phyloP scores from a whole-genome alignment of 2,329 filamentous ascomycete species.

The Verticillium nonalfalfae region DNA sequence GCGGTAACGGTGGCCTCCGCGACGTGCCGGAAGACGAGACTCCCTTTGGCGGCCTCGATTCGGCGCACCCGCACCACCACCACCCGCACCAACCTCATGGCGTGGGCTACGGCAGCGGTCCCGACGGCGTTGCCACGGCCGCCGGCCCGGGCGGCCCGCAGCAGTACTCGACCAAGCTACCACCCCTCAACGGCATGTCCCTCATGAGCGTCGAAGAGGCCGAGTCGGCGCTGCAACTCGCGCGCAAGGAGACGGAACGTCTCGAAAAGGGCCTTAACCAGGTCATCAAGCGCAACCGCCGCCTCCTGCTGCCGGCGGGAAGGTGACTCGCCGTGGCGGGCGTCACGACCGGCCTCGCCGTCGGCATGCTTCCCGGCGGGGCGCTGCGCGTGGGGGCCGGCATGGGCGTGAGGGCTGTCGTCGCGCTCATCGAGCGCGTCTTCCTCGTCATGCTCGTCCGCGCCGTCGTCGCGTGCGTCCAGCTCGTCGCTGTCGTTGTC shows the following conservation, averaged over 20 bases:
- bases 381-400: not conserved
- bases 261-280: slow-evolving; percentile 56
- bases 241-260: slow-evolving; percentile 54
- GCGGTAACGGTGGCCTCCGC: slow-evolving; percentile 9
- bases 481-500: slow-evolving; percentile 11
- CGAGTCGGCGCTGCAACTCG: slow-evolving; percentile 45
- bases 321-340: not conserved
- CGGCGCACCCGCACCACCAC: slow-evolving; percentile 5
- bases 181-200: slow-evolving; percentile 40
- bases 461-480: slow-evolving; percentile 11
- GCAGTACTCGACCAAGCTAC: slow-evolving; percentile 6
- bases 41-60: slow-evolving; percentile 11
- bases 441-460: slow-evolving; percentile 11
- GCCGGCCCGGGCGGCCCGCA: not conserved
- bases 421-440: slow-evolving; percentile 6
- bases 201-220: slow-evolving; percentile 58
- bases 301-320: slow-evolving; percentile 32
- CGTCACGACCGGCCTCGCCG: not conserved
- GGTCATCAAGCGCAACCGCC: slow-evolving; percentile 53
- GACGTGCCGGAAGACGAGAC: slow-evolving; percentile 14
- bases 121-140: not conserved
- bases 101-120: slow-evolving; percentile 1
- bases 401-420: not conserved
- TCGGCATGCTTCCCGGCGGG: not conserved
- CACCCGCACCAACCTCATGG: slow-evolving; percentile 1